Conservation (phyloP, 2,329 filamentous ascomycete genomes). For the Shiraia bambusicola region DNA sequence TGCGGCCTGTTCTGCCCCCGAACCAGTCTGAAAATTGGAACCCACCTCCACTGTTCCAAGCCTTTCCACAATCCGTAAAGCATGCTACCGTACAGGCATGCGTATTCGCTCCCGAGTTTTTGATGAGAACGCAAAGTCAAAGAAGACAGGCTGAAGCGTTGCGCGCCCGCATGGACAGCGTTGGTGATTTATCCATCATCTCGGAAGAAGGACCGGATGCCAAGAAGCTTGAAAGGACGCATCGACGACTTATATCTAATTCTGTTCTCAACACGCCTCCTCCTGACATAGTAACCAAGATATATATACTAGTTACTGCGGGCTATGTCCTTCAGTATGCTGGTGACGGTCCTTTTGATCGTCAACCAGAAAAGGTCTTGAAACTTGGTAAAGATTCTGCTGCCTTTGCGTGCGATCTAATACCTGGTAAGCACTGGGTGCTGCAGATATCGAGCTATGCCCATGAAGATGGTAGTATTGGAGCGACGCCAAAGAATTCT, state of each 20-base stretch:
- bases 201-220: slow-evolving; percentile 31
- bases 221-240: slow-evolving; percentile 46
- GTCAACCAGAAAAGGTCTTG: slow-evolving; percentile 72
- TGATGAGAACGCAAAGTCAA: slow-evolving; percentile 61
- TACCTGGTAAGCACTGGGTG: slow-evolving; percentile 79
- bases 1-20: slow-evolving; percentile 22
- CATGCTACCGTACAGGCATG: slow-evolving; percentile 70
- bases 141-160: slow-evolving; percentile 52
- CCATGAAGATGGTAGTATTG: slow-evolving; percentile 57
- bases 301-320: slow-evolving; percentile 70
- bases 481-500: slow-evolving; percentile 54
- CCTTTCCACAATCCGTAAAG: slow-evolving; percentile 80
- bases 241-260: slow-evolving; percentile 43
- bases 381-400: slow-evolving; percentile 73
- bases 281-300: slow-evolving; percentile 69
- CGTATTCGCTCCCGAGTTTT: slow-evolving; percentile 66
- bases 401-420: slow-evolving; percentile 77
- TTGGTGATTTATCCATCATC: slow-evolving; percentile 34
- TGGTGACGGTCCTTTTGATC: slow-evolving; percentile 68
- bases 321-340: slow-evolving; percentile 76
- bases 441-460: slow-evolving; percentile 70
- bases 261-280: slow-evolving; percentile 50
- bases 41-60: slow-evolving; percentile 76
- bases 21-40: slow-evolving; percentile 45
- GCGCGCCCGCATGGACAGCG: slow-evolving; percentile 41